Percentiles rank a stretch among this genome's conserved stretches.
phyloP scores from a whole-genome alignment of 352 stramenopile genomes.

The Phytophthora niederhauseri region DNA sequence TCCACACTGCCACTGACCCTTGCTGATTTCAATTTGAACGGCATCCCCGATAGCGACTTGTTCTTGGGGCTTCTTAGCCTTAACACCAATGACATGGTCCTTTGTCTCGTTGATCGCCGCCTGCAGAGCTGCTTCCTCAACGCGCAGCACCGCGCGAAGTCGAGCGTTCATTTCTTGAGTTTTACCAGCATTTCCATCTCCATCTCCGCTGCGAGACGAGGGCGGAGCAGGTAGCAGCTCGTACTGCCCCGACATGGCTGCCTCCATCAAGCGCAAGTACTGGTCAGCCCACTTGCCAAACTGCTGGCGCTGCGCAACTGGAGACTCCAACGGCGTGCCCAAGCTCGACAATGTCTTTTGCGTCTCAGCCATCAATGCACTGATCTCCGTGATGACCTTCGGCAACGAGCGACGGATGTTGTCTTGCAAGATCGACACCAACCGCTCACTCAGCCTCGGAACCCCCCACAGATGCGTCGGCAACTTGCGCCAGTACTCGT shows the following conservation, averaged over 20 bases:
- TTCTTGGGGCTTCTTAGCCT: slow-evolving; percentile 2
- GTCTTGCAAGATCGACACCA: slow-evolving; percentile 56
- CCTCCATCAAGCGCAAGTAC: slow-evolving; percentile 45
- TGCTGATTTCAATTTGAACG: slow-evolving; percentile 14
- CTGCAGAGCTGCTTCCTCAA: slow-evolving; percentile 35
- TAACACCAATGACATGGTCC: neutral
- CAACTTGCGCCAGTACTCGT: slow-evolving; percentile 59
- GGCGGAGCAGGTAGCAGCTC: slow-evolving; percentile 13
- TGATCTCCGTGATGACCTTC: slow-evolving; percentile 53
- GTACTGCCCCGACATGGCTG: slow-evolving; percentile 44
- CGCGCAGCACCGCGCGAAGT: slow-evolving; percentile 39
- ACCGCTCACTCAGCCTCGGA: slow-evolving; percentile 31
- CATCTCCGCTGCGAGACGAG: neutral
- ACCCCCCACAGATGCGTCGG: slow-evolving; percentile 43
- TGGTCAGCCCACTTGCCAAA: slow-evolving; percentile 40
- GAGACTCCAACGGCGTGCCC: slow-evolving; percentile 30
- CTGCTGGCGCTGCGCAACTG: slow-evolving; percentile 32
- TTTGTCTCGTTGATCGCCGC: slow-evolving; percentile 25
- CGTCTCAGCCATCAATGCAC: slow-evolving; percentile 25
- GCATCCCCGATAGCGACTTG: slow-evolving; percentile 31
- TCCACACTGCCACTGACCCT: slow-evolving; percentile 14
- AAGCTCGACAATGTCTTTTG: slow-evolving; percentile 30
- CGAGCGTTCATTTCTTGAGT: slow-evolving; percentile 13
- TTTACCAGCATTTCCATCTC: neutral
- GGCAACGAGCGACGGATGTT: slow-evolving; percentile 56